Evolutionary conservation across 2,329 filamentous ascomycete species (phyloP), one percentile per base, ranked within the genome.

Genomic region (Capronia epimyces): DNA sequence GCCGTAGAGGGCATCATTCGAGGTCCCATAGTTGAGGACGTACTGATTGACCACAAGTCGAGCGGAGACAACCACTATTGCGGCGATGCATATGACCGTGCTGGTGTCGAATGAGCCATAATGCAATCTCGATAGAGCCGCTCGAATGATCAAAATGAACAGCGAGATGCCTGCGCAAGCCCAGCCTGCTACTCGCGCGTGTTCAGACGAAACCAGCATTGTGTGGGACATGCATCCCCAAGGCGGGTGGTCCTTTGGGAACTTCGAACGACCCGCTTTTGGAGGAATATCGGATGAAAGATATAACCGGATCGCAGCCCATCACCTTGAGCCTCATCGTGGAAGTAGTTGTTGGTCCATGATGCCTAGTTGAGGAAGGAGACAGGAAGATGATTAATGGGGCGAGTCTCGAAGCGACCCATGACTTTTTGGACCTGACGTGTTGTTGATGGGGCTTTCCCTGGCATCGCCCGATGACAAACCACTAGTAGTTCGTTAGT

Each of bases 1-100:
- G 18, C 49, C 47, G 43, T 51, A 46, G n/a, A 58, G 13, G n/a
- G 47, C 50, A 34, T 58, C 56, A 24, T 58, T 55, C 13, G 50
- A 50, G 7, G 56, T 58, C 5, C 56, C 56, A 31, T 49, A 52
- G 10, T 16, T 44, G 18, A 58, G 50, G 16, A 56, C 49, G 39
- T 41, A 56, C 16, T 58, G 50, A 36, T 56, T 55, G 25, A 56
- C 50, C 9, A 37, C 47, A 25, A 58, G 22, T 12, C 56, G 56
- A 43, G 41, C 42, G 7, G 36, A 29, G n/a, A 53, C 31, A 5
- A 50, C 25, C 18, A 52, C 21, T 12, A 58, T 48, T 10, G 56
- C 34, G 13, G 49, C 34, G n/a, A 50, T 20, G 20, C 52, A 55
- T 29, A 57, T 39, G 22, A 39, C 22, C 13, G 43, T 46, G 37